phyloP scores from a whole-genome alignment of 257 asterid genomes.

The Paulownia fortunei region DNA sequence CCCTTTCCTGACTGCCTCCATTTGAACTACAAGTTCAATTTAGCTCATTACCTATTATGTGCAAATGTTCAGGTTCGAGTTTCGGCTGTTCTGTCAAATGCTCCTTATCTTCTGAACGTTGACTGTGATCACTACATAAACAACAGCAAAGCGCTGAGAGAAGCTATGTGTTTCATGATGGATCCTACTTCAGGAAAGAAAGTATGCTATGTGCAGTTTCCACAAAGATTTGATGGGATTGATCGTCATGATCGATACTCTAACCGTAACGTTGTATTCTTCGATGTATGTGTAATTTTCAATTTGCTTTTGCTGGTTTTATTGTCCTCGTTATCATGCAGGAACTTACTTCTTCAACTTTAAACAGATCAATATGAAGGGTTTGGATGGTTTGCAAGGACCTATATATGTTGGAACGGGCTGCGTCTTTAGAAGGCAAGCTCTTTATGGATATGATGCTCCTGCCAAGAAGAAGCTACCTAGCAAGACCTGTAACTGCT shows the following conservation, averaged over 20 bases:
- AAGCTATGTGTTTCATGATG: constrained; percentile 98
- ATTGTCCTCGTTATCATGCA: not conserved
- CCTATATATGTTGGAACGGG: constrained; percentile 97
- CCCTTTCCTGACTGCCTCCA: not conserved
- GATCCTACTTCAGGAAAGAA: constrained; percentile 91
- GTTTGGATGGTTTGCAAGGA: constrained; percentile 96
- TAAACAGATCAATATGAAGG: constrained; percentile 92
- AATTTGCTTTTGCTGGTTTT: constrained; percentile 4
- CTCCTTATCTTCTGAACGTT: constrained; percentile 86
- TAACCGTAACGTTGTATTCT: constrained; percentile 85
- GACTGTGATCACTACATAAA: constrained; percentile 96
- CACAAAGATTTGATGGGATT: constrained; percentile 93
- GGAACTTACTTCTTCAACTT: constrained; percentile 32
- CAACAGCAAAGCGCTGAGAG: constrained; percentile 90
- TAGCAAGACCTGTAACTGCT: constrained; percentile 90
- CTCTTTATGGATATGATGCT: constrained; percentile 83
- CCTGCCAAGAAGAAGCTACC: constrained; percentile 79
- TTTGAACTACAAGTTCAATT: not conserved
- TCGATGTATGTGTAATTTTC: constrained; percentile 66
- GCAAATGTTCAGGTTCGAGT: constrained; percentile 67
- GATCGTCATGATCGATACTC: constrained; percentile 90
- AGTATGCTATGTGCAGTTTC: constrained; percentile 93
- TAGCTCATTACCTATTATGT: not conserved
- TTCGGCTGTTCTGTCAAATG: constrained; percentile 92
- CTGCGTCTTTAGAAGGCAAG: constrained; percentile 90